Percentiles rank a stretch among this genome's conserved stretches.
These are phyloP conservation scores for Malassezia japonica DNA, from an alignment of 1,284 basidiomycete species.

Conservation along the genomic window DNA sequence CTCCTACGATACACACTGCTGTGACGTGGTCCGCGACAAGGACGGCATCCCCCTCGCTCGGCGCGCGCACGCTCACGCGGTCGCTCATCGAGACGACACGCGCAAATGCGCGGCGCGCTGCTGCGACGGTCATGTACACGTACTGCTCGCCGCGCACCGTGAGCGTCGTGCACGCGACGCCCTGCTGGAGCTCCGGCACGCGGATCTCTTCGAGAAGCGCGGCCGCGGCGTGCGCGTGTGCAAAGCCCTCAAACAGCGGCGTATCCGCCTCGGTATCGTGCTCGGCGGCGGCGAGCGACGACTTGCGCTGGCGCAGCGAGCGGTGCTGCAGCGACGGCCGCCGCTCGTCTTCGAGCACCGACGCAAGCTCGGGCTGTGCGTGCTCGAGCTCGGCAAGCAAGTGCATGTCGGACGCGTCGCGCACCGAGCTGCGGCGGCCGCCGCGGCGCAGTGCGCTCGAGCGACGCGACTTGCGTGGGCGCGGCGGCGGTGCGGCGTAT, in stretches of 20 bases:
- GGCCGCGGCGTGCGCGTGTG: conserved; percentile 27
- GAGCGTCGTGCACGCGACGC: neutral
- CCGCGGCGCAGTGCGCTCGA: neutral
- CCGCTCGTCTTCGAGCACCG: neutral
- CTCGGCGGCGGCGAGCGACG: conserved; percentile 1
- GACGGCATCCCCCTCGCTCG: neutral
- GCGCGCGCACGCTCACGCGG: neutral
- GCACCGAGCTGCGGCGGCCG: neutral
- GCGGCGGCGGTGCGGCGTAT: neutral
- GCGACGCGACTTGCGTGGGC: conserved; percentile 4
- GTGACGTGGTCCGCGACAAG: neutral
- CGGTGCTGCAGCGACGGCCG: neutral
- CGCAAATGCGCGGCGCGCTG: neutral
- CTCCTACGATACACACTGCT: no score
- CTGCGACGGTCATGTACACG: neutral
- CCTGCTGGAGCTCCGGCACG: conserved; percentile 1
- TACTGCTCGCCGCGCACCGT: neutral
- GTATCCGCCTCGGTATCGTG: neutral
- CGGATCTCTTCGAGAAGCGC: conserved; percentile 32
- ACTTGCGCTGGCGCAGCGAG: neutral
- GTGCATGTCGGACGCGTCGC: neutral
- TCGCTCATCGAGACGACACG: neutral
- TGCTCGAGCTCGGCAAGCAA: neutral
- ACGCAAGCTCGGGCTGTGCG: conserved; percentile 1
- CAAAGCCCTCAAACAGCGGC: conserved; percentile 24